Evolutionary conservation across 1,284 basidiomycete species (phyloP).

Genomic region (Acaromyces ingoldii): DNA sequence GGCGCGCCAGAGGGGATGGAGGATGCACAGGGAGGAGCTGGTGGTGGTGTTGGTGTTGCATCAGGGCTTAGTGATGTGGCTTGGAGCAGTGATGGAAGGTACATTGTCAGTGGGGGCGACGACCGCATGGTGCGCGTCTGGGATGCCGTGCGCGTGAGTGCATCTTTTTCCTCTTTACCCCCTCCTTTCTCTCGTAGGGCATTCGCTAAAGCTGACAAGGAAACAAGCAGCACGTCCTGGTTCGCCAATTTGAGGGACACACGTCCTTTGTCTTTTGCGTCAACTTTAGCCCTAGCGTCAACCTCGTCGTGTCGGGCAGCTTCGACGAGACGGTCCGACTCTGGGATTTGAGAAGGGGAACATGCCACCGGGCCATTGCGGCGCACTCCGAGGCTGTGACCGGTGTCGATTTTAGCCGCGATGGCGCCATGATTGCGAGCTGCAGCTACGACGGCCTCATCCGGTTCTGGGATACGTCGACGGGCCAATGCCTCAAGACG

Average conservation of each 20-base stretch:
- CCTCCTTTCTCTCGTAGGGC: no score
- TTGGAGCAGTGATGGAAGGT: constrained; percentile 36
- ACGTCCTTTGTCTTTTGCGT: constrained; percentile 91
- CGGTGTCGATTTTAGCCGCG: constrained; percentile 83
- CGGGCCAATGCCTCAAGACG: constrained; percentile 94
- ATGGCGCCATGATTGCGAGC: constrained; percentile 88
- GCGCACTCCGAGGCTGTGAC: constrained; percentile 97
- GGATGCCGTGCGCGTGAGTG: constrained; percentile 19
- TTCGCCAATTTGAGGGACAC: constrained; percentile 63
- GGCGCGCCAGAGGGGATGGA: constrained; percentile 8
- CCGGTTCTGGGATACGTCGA: constrained; percentile 78
- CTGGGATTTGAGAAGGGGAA: constrained; percentile 78
- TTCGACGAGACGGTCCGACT: constrained; percentile 91
- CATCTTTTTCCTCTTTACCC: no score
- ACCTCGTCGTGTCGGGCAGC: constrained; percentile 81
- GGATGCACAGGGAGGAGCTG: constrained; percentile 20
- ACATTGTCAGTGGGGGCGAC: constrained; percentile 42
- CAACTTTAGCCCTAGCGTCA: constrained; percentile 81
- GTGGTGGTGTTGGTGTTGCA: no score
- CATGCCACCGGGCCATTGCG: constrained; percentile 55
- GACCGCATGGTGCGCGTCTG: constrained; percentile 33
- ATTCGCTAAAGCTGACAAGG: no score
- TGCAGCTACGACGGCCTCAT: constrained; percentile 94
- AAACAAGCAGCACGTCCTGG: constrained; percentile 6
- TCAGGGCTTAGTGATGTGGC: constrained; percentile 40